Percentiles rank a stretch among this genome's conserved stretches.
These are phyloP conservation scores for Orobanche coerulescens DNA, from an alignment of 257 asterid species.

Conservation along the genomic window DNA sequence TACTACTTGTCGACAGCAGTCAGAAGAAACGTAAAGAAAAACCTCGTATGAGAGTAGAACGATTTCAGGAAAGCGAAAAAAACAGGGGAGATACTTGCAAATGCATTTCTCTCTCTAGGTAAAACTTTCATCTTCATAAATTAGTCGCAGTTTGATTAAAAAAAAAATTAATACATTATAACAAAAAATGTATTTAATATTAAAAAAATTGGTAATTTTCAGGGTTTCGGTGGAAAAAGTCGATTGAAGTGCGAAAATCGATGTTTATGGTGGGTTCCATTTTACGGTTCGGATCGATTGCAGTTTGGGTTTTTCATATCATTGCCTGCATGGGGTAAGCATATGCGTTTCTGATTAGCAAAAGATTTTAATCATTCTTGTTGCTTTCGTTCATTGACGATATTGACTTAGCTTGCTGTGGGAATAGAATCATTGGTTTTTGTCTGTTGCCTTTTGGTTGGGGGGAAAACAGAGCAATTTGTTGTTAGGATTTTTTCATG, in stretches of 20 bases:
- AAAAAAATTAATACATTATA: neutral
- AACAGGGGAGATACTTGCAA: constrained; percentile 23
- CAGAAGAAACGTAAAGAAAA: constrained; percentile 12
- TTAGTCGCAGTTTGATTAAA: neutral
- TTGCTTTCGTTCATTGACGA: neutral
- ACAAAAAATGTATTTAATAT: neutral
- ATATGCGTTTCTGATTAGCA: constrained; percentile 1
- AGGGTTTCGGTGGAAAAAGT: constrained; percentile 30
- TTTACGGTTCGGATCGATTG: constrained; percentile 47
- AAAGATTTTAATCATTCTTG: neutral
- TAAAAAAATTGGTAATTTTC: constrained; percentile 13
- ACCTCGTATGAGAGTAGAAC: constrained; percentile 10
- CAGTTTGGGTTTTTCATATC: constrained; percentile 46
- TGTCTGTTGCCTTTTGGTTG: neutral
- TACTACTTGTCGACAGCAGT: constrained; percentile 4
- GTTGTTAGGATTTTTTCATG: too few relatives aligned
- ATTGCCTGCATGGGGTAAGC: constrained; percentile 79
- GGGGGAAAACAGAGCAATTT: neutral
- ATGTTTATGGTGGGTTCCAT: constrained; percentile 52
- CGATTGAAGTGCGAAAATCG: constrained; percentile 25
- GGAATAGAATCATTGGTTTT: neutral
- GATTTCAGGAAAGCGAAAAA: constrained; percentile 16
- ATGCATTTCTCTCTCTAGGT: constrained; percentile 33
- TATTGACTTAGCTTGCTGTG: neutral
- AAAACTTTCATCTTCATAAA: neutral